Percentiles rank a stretch among this genome's conserved stretches.
Evolutionary conservation across 2,329 filamentous ascomycete genomes (phyloP).

Genomic region (Colletotrichum ledebouriae): DNA sequence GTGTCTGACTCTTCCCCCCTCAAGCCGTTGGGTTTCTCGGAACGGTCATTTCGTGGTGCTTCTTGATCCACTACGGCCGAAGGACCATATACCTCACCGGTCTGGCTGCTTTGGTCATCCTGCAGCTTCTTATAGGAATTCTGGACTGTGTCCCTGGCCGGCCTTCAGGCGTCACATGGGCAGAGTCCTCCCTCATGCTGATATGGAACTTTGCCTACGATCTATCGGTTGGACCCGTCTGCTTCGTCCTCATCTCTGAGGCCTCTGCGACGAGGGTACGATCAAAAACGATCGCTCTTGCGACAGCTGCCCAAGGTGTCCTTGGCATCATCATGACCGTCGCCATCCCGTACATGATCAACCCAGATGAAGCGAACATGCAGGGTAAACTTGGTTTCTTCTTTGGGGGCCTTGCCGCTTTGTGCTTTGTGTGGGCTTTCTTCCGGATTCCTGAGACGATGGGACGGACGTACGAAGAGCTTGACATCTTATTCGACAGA

Average conservation of each 20-base stretch:
- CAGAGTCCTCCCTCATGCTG: slow-evolving; percentile 64
- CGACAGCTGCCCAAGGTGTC: slow-evolving; percentile 57
- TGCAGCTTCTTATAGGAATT: slow-evolving; percentile 59
- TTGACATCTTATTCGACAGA: slow-evolving; percentile 51
- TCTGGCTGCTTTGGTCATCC: slow-evolving; percentile 53
- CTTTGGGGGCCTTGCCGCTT: slow-evolving; percentile 42
- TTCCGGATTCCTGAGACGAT: slow-evolving; percentile 47
- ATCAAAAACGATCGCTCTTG: slow-evolving; percentile 60
- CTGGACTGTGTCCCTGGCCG: slow-evolving; percentile 60
- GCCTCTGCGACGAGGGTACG: slow-evolving; percentile 59
- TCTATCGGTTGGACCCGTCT: slow-evolving; percentile 52
- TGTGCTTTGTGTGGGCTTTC: slow-evolving; percentile 46
- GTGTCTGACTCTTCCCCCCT: too few species aligned
- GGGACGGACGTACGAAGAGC: slow-evolving; percentile 46
- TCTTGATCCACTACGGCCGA: slow-evolving; percentile 57
- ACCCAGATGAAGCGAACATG: slow-evolving; percentile 50
- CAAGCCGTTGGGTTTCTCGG: slow-evolving; percentile 60
- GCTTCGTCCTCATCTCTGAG: slow-evolving; percentile 67
- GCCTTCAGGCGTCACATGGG: slow-evolving; percentile 57
- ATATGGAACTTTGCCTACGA: slow-evolving; percentile 55
- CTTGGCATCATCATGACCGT: slow-evolving; percentile 52
- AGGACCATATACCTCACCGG: slow-evolving; percentile 58
- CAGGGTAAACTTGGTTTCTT: slow-evolving; percentile 52
- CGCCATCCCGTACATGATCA: slow-evolving; percentile 49
- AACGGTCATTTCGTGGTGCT: slow-evolving; percentile 58